phyloP scores from a whole-genome alignment of 768 basidiomycete species.

The Trametes cinnabarina region DNA sequence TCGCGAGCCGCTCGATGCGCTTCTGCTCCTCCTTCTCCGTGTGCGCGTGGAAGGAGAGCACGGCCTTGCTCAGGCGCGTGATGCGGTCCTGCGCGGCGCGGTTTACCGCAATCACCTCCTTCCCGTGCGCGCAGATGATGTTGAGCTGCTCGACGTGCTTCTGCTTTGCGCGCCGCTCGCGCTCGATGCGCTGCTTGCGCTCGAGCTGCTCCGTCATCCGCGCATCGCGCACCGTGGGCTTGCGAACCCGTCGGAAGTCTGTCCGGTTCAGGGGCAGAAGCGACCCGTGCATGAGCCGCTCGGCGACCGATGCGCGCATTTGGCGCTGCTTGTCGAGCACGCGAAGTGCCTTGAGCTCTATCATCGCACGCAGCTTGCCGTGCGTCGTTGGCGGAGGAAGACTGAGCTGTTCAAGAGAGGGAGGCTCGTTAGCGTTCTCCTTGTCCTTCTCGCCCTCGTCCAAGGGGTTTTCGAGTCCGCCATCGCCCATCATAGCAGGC shows the following conservation, averaged over 20 bases:
- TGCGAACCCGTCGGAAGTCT: conserved; percentile 85
- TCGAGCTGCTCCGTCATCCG: conserved; percentile 87
- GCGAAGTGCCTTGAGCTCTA: conserved; percentile 88
- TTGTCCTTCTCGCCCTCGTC: conserved; percentile 35
- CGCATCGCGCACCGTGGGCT: conserved; percentile 85
- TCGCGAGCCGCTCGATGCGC: conserved; percentile 90
- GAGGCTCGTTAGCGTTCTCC: conserved; percentile 27
- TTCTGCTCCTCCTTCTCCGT: conserved; percentile 99
- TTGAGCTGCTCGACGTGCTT: conserved; percentile 93
- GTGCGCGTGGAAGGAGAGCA: conserved; percentile 79
- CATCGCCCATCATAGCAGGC: conserved; percentile 79
- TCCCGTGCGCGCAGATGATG: conserved; percentile 82
- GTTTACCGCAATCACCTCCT: conserved; percentile 67
- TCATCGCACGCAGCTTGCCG: conserved; percentile 84
- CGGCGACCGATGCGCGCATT: conserved; percentile 80
- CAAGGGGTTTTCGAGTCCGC: conserved; percentile 54
- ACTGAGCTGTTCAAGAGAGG: conserved; percentile 37
- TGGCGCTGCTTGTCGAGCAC: conserved; percentile 90
- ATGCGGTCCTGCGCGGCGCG: conserved; percentile 57
- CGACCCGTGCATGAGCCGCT: conserved; percentile 83
- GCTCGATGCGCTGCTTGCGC: conserved; percentile 85
- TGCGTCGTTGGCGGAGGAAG: conserved; percentile 65
- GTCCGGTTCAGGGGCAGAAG: conserved; percentile 88
- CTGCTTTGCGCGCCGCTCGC: conserved; percentile 92
- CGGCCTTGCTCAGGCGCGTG: conserved; percentile 64